Evolutionary conservation across 495 filamentous ascomycete genomes (phyloP), one percentile per base, ranked within the genome.

Genomic region (Lasiosphaeria miniovina): DNA sequence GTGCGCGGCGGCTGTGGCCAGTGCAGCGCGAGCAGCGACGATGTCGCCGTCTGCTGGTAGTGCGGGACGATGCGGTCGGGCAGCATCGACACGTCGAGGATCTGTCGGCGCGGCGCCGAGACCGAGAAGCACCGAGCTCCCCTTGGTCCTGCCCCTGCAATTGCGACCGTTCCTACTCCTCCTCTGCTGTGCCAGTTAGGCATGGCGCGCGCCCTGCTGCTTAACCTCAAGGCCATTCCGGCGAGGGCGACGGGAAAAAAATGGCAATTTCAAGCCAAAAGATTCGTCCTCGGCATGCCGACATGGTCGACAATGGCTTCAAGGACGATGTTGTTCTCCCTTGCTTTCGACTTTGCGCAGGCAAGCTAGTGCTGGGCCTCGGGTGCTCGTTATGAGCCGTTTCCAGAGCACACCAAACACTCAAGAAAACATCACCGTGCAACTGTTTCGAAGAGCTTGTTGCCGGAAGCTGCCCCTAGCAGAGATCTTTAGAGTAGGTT

Each of bases 1-100:
- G 98, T 98, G 55, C 90, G 86, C 1, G 91, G 95, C 32, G 92
- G 91, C 38, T 69, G 82, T 4, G 90, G 90, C 94, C 94, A 98
- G 75, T 87, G 85, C 11, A 98, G 82, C 56, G 87, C 88, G 51
- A 96, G 83, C 4, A 98, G 82, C 36, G 80, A 82, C 31, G 81
- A 81, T 7, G 74, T 65, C 52, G 73, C 63, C 6, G 66, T 73
- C 57, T 77, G 71, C 56, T 75, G 71, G 65, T 82, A 84, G 43
- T 71, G 73, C 10, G 84, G 84, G 15, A 77, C 61, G 43, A 82
- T 74, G 55, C 86, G 77, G 48, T 77, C 71, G 14, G 82, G 83
- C 6, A 88, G 80, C 14, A 76, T 66, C 8, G 77, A 62, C 45
- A 80, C 71, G 41, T 80, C 75, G 58, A 78, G 76, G 34, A 87